Base-by-base conservation (phyloP, 371 early-diverging fungal genomes). In the Chytridium lagenaria region DNA sequence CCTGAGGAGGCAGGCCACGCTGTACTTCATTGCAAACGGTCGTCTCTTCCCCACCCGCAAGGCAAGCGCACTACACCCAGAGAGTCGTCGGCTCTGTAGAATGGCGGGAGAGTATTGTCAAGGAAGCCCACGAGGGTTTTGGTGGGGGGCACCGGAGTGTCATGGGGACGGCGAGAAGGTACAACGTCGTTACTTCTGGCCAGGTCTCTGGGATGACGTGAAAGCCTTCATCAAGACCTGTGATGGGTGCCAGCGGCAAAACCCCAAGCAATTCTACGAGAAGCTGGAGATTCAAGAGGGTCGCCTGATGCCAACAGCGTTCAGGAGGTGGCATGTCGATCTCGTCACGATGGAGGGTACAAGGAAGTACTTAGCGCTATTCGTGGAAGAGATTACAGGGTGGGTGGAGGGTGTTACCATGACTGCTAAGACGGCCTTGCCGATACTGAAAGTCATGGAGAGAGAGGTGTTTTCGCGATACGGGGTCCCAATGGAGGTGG, bases 131-230 rank as follows among this genome's bases (percentile, higher is more conserved):
- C 50, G 44, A 68, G 40, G 61, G 65, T 23, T 34, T 67, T 39
- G 66, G 65, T 5, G 72, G 72, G 23, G 72, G 72, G 23, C 72
- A 72, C 67, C 72, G 68, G 1, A 50, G 72, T 10, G 68, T 59
- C 23, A 16, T 38, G 5, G 72, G 31, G 39, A 72, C 72, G 39
- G 34, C n/a, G 19, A 12, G 22, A 72, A 72, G 36, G 36, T 72
- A 33, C 22, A 28, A 50, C 34, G 22, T 12, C 23, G 65, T n/a
- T 72, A 72, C 39, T 72, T 51, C 51, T 72, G 72, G 72, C 59
- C 36, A 31, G 39, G 44, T 34, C 19, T 70, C 22, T 70, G 39
- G 59, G 28, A 40, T 23, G 70, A 70, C 26, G 63, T 61, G 16
- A 7, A 19, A 28, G 50, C 39, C 15, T 70, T 26, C 39, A 44